These are phyloP conservation scores for Backusella morwellensis DNA, from an alignment of 192 early-diverging fungal species.

Conservation along the genomic window DNA sequence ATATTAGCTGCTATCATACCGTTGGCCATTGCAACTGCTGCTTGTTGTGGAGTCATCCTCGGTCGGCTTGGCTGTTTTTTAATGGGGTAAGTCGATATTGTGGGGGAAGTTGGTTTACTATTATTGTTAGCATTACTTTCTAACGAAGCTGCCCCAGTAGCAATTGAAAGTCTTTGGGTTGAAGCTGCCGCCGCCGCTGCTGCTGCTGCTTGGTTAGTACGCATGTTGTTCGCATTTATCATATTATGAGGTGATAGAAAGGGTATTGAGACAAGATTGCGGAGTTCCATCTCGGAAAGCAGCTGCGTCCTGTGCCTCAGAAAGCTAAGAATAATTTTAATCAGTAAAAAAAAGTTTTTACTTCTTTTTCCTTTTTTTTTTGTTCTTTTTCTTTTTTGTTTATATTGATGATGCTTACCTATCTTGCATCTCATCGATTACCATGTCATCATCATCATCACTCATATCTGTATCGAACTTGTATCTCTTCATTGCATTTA, in stretches of 20 bases:
- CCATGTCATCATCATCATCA: constrained; percentile 28
- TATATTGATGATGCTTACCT: constrained; percentile 18
- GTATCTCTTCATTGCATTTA: constrained; percentile 9
- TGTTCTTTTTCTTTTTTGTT: not conserved
- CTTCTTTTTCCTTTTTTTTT: not conserved
- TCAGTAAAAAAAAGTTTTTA: constrained; percentile 3
- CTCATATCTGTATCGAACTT: constrained; percentile 30
- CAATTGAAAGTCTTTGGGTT: constrained; percentile 5
- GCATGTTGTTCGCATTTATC: constrained; percentile 3
- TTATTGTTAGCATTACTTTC: not conserved
- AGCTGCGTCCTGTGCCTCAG: constrained; percentile 22
- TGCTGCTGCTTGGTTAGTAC: constrained; percentile 7
- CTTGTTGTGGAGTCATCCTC: constrained; percentile 30
- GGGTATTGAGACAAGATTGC: constrained; percentile 26
- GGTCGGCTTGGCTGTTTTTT: constrained; percentile 22
- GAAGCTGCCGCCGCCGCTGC: not conserved
- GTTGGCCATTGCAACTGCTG: constrained; percentile 30
- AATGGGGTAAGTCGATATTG: not conserved
- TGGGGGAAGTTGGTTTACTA: not conserved
- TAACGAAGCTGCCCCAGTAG: constrained; percentile 3
- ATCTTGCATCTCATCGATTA: constrained; percentile 23
- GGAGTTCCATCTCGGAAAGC: constrained; percentile 26
- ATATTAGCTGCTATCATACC: constrained; percentile 35
- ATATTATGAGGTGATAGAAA: constrained; percentile 28
- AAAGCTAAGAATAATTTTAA: constrained; percentile 21